These are phyloP conservation scores for Penicillium sp. DNA, from an alignment of 2,329 filamentous ascomycete genomes.

Conservation along the genomic window DNA sequence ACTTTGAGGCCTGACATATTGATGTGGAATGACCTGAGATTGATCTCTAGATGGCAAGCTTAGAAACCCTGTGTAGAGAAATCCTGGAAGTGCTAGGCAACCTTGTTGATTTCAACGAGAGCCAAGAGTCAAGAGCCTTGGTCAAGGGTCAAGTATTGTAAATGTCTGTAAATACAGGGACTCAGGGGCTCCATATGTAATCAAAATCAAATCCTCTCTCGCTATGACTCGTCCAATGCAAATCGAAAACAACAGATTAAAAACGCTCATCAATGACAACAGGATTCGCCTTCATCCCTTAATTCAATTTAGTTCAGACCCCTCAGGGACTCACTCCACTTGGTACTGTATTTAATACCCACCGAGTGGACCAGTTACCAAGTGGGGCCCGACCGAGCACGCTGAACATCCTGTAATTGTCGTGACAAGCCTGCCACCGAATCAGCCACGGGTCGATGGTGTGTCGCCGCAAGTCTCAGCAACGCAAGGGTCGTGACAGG, in stretches of 20 bases:
- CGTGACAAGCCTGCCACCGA: slow-evolving; percentile 27
- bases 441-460: slow-evolving; percentile 30
- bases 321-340: background rate
- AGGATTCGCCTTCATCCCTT: background rate
- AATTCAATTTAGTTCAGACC: no score
- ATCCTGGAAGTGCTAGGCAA: background rate
- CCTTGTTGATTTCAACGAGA: background rate
- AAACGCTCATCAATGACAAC: background rate
- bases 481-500: slow-evolving; percentile 18
- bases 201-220: background rate
- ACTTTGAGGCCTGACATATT: background rate
- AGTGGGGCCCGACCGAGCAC: slow-evolving; percentile 11
- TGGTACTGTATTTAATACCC: background rate
- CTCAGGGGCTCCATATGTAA: background rate
- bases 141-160: background rate
- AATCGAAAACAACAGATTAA: background rate
- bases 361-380: slow-evolving; percentile 11
- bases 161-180: background rate
- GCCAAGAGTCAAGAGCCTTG: no score
- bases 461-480: slow-evolving; percentile 26
- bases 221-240: background rate
- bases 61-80: background rate
- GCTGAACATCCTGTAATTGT: slow-evolving; percentile 25
- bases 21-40: background rate
- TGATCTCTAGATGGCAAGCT: background rate